Conservation (phyloP, 1,284 basidiomycete species). For the Pisolithus thermaeus region DNA sequence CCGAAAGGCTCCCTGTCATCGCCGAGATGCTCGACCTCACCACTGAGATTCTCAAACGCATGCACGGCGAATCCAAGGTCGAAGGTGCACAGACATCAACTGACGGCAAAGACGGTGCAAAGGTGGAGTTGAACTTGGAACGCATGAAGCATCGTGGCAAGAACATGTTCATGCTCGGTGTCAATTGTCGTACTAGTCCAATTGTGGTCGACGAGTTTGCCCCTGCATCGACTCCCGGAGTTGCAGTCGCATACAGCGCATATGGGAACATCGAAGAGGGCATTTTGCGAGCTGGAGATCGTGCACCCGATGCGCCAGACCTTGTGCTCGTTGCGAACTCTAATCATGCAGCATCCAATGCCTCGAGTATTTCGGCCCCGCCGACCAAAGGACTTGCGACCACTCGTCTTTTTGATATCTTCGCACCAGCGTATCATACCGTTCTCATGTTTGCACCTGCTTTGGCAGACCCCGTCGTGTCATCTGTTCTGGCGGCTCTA, state of each 20-base stretch:
- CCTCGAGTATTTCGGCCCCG: slow-evolving; percentile 1
- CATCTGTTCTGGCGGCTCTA: neutral
- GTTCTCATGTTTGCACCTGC: slow-evolving; percentile 19
- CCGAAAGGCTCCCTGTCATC: slow-evolving; percentile 35
- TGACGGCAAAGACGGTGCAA: neutral
- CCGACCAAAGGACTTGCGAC: neutral
- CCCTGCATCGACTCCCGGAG: neutral
- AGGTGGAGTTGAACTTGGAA: neutral
- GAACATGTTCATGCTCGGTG: slow-evolving; percentile 27
- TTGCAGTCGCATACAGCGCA: neutral
- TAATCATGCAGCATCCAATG: slow-evolving; percentile 11
- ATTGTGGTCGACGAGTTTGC: slow-evolving; percentile 26
- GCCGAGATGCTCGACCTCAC: slow-evolving; percentile 31
- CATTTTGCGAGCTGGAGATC: slow-evolving; percentile 11
- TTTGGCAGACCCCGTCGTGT: slow-evolving; percentile 1
- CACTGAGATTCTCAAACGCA: slow-evolving; percentile 5
- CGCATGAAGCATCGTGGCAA: slow-evolving; percentile 7
- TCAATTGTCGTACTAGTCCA: slow-evolving; percentile 29
- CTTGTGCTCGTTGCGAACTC: no score
- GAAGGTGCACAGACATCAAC: neutral
- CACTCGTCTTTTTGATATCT: slow-evolving; percentile 21
- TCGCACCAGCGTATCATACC: slow-evolving; percentile 17
- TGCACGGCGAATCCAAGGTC: neutral
- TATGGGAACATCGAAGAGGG: slow-evolving; percentile 13
- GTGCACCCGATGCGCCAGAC: slow-evolving; percentile 4